A percentile compares a stretch with the other conserved stretches of the same genome.
These are phyloP conservation scores for Fusarium cicatricum DNA, from an alignment of 2,329 filamentous ascomycete species.

Conservation along the genomic window DNA sequence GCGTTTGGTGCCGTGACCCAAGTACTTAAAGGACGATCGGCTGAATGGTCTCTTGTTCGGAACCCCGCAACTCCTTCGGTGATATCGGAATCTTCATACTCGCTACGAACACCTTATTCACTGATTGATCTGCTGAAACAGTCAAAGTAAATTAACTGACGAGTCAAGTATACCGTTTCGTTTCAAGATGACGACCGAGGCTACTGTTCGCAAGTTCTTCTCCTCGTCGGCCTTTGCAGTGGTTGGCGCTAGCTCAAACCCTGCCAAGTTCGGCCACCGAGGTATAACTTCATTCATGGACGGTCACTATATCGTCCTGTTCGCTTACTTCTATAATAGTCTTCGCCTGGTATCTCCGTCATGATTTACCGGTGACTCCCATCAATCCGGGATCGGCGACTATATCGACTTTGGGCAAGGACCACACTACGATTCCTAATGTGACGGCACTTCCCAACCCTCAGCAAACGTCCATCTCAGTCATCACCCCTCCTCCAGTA, in stretches of 20 bases:
- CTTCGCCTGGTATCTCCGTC: conserved; percentile 86
- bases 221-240: conserved; percentile 82
- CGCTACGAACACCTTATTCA: conserved; percentile 8
- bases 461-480: conserved; percentile 75
- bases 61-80: conserved; percentile 35
- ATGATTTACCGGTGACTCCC: conserved; percentile 79
- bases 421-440: conserved; percentile 70
- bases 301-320: neutral
- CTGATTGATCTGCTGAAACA: conserved; percentile 5
- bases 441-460: conserved; percentile 73
- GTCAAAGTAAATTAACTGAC: neutral
- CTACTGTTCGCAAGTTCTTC: conserved; percentile 81
- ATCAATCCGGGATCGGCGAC: conserved; percentile 77
- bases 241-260: conserved; percentile 86
- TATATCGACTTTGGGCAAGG: conserved; percentile 67
- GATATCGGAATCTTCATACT: conserved; percentile 24
- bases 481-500: conserved; percentile 85
- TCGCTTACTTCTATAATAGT: conserved; percentile 60
- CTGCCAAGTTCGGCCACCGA: conserved; percentile 88
- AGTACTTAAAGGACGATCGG: conserved; percentile 11
- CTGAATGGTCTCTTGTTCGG: conserved; percentile 22
- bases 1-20: neutral
- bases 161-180: neutral
- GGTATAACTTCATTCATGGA: conserved; percentile 57
- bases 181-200: conserved; percentile 68